A percentile compares a stretch with the other conserved stretches of the same genome.
These are phyloP conservation scores for Neoscytalidium dimidiatum DNA, from an alignment of 2,329 filamentous ascomycete species.

Conservation along the genomic window DNA sequence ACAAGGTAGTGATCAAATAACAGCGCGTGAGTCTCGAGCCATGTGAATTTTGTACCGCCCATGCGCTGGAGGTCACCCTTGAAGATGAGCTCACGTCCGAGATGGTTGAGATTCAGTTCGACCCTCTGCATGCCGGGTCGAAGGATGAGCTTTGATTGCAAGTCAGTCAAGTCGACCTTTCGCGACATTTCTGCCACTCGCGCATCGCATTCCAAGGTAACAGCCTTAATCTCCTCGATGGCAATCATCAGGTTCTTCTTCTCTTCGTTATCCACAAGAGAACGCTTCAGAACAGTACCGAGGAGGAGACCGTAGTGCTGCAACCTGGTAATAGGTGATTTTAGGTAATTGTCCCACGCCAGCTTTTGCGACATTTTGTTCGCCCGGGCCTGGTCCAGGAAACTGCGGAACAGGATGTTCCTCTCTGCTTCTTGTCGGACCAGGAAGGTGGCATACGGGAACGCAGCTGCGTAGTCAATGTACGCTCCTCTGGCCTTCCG, in stretches of 20 bases:
- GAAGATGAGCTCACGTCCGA: slow-evolving; percentile 87
- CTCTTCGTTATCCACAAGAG: slow-evolving; percentile 81
- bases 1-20: slow-evolving; percentile 97
- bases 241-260: slow-evolving; percentile 81
- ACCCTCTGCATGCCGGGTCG: slow-evolving; percentile 84
- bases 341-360: slow-evolving; percentile 92
- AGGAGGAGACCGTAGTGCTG: slow-evolving; percentile 88
- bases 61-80: slow-evolving; percentile 87
- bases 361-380: slow-evolving; percentile 80
- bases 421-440: slow-evolving; percentile 81
- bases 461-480: slow-evolving; percentile 86
- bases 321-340: slow-evolving; percentile 87
- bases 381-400: slow-evolving; percentile 76
- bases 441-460: slow-evolving; percentile 79
- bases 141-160: slow-evolving; percentile 79
- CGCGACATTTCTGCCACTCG: slow-evolving; percentile 91
- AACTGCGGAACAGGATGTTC: slow-evolving; percentile 83
- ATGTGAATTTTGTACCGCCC: slow-evolving; percentile 85
- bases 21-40: slow-evolving; percentile 91
- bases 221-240: slow-evolving; percentile 86
- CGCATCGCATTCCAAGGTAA: slow-evolving; percentile 86
- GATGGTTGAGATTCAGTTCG: slow-evolving; percentile 84
- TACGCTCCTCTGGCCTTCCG: slow-evolving; percentile 87
- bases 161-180: slow-evolving; percentile 84
- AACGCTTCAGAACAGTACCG: slow-evolving; percentile 80